Evolutionary conservation across 805 yeast species (phyloP).

Genomic region (Schwanniomyces yamadae): DNA sequence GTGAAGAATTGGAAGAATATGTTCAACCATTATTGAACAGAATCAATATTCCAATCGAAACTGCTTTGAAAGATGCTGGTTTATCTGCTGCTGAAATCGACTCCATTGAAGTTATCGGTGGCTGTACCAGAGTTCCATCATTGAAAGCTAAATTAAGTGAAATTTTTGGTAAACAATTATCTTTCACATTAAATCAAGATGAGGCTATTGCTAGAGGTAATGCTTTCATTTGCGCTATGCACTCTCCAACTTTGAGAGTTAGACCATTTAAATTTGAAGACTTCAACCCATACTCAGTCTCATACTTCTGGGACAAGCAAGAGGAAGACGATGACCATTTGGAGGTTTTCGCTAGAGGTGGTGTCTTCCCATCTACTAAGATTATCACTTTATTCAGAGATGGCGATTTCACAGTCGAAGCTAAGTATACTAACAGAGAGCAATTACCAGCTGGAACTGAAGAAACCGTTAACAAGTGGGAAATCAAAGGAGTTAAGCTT

Average conservation of each 20-base stretch:
- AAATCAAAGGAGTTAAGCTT: constrained; percentile 79
- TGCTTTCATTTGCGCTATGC: constrained; percentile 97
- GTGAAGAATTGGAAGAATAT: constrained; percentile 91
- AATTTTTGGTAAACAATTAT: constrained; percentile 79
- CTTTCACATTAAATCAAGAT: constrained; percentile 96
- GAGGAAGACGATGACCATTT: constrained; percentile 87
- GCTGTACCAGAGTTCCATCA: constrained; percentile 96
- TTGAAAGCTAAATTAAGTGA: constrained; percentile 79
- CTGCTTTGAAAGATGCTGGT: constrained; percentile 80
- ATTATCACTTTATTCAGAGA: constrained; percentile 91
- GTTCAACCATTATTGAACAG: constrained; percentile 79
- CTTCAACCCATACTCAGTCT: constrained; percentile 84
- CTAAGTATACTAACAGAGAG: constrained; percentile 75
- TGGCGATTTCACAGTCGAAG: constrained; percentile 82
- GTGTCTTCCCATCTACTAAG: constrained; percentile 91
- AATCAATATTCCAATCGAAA: constrained; percentile 72
- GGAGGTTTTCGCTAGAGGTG: constrained; percentile 96
- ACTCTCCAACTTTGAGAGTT: constrained; percentile 97
- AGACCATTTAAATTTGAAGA: constrained; percentile 99
- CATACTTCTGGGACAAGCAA: constrained; percentile 93
- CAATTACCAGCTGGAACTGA: constrained; percentile 71
- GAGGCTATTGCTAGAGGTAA: constrained; percentile 99
- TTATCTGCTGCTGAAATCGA: constrained; percentile 73
- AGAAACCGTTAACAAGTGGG: constrained; percentile 78
- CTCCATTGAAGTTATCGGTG: constrained; percentile 95